A percentile compares a stretch with the other conserved stretches of the same genome.
Evolutionary conservation across 1,284 basidiomycete genomes (phyloP).

Genomic region (Pholiota adiposa): DNA sequence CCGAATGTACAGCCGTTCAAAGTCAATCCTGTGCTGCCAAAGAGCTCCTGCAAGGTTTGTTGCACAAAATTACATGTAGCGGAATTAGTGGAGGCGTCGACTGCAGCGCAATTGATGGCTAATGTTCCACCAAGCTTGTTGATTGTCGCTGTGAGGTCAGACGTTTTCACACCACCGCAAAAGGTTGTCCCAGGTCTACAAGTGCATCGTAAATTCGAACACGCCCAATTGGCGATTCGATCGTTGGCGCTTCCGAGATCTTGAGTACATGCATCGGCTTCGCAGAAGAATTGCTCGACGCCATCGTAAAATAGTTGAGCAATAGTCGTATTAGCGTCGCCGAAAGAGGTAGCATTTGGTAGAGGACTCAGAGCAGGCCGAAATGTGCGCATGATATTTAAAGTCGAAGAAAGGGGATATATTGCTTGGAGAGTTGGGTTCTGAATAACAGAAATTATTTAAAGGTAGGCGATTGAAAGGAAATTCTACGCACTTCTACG

Average conservation of each 20-base stretch:
- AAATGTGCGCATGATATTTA: slow-evolving; percentile 80
- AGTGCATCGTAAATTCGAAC: slow-evolving; percentile 72
- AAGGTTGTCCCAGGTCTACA: slow-evolving; percentile 74
- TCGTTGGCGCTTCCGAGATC: slow-evolving; percentile 38
- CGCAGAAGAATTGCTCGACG: slow-evolving; percentile 85
- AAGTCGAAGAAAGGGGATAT: slow-evolving; percentile 67
- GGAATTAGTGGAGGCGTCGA: slow-evolving; percentile 47
- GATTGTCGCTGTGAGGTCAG: slow-evolving; percentile 62
- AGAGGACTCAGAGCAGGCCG: slow-evolving; percentile 70
- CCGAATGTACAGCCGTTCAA: slow-evolving; percentile 79
- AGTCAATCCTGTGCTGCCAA: slow-evolving; percentile 73
- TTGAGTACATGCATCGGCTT: slow-evolving; percentile 73
- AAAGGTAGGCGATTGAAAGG: not conserved
- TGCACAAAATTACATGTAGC: slow-evolving; percentile 82
- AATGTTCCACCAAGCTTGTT: slow-evolving; percentile 63
- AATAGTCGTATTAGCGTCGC: slow-evolving; percentile 56
- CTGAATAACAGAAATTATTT: slow-evolving; percentile 36
- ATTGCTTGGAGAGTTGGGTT: slow-evolving; percentile 80
- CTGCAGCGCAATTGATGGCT: slow-evolving; percentile 66
- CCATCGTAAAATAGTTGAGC: slow-evolving; percentile 86
- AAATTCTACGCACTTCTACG: slow-evolving; percentile 61
- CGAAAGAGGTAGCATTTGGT: slow-evolving; percentile 66
- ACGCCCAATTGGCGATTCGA: slow-evolving; percentile 62
- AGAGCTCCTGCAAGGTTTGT: slow-evolving; percentile 61
- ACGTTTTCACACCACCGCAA: slow-evolving; percentile 60